Evolutionary conservation across 2,329 filamentous ascomycete genomes (phyloP).

Genomic region (Ceratocystis harringtonii): DNA sequence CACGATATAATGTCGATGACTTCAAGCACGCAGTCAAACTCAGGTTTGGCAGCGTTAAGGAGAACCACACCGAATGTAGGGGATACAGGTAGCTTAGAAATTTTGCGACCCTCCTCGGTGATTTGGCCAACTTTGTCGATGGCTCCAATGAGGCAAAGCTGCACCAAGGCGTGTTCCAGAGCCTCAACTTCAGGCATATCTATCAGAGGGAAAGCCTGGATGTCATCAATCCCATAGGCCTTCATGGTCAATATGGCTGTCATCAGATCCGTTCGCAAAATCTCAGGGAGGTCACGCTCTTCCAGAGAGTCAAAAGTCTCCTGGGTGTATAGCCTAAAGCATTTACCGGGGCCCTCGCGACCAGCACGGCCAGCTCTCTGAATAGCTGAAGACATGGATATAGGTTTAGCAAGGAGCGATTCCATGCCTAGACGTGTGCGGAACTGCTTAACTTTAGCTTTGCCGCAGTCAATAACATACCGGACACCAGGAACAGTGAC

Average conservation of each 20-base stretch:
- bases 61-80: slow-evolving; percentile 70
- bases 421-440: slow-evolving; percentile 73
- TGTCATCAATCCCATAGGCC: slow-evolving; percentile 69
- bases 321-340: slow-evolving; percentile 78
- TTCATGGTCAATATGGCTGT: slow-evolving; percentile 87
- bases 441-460: slow-evolving; percentile 88
- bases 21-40: slow-evolving; percentile 60
- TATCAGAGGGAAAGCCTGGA: slow-evolving; percentile 71
- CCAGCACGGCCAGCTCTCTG: slow-evolving; percentile 86
- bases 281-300: slow-evolving; percentile 70
- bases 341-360: slow-evolving; percentile 80
- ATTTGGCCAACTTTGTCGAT: slow-evolving; percentile 58
- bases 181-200: slow-evolving; percentile 64
- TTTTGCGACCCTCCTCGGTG: slow-evolving; percentile 56
- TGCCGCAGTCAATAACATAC: slow-evolving; percentile 83
- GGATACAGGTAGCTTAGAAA: slow-evolving; percentile 71
- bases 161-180: slow-evolving; percentile 66
- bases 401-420: slow-evolving; percentile 75
- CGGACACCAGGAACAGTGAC: slow-evolving; percentile 88
- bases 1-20: slow-evolving; percentile 69
- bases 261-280: slow-evolving; percentile 75
- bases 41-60: slow-evolving; percentile 57
- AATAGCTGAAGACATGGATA: slow-evolving; percentile 84
- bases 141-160: slow-evolving; percentile 65
- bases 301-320: slow-evolving; percentile 54